Evolutionary conservation across 768 basidiomycete species (phyloP), one percentile per base, ranked within the genome.

Genomic region (Tubosaeta sp.): DNA sequence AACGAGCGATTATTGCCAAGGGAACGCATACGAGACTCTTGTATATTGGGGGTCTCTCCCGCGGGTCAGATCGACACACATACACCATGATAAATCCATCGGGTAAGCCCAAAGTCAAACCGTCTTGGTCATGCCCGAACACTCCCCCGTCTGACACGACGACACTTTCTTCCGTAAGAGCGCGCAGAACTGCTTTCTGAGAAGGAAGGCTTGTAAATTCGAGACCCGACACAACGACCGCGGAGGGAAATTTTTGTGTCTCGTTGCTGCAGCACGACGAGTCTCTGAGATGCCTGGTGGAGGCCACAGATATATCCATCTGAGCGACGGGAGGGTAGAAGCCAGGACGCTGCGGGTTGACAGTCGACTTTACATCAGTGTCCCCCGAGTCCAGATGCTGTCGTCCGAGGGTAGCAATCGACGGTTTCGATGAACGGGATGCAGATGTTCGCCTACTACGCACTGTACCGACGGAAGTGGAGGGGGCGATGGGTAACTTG

Each of bases 41-140:
- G 61, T 86, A 76, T 46, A 92, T 78, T 0, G 72, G 65, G 1
- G 91, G 89, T 51, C 85, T 72, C 64, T 90, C 86, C 43, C 71
- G 72, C 1, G 80, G 68, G 65, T 88, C 81, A 56, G 76, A 71
- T 10, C 81, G 77, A 66, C 86, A 89, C 11, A 93, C 81, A 59
- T 84, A 91, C 1, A 92, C 76, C 53, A 84, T 67, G 33, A 91
- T 73, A 62, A 92, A 93, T 1, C 76, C 79, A 11, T 83, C 76
- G 4, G 90, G 88, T 17, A 68, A 59, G 35, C 72, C 71, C 10
- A 66, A 59, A 27, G 71, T 60, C 12, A 61, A 47, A 9, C 53
- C 64, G 19, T 71, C 69, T 25, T 67, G 64, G 26, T 66, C 62
- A 27, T 53, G 51, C 6, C 58, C 56, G 35, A 54, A 51, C 42